phyloP scores from a whole-genome alignment of 2,329 filamentous ascomycete species.

The Xylaria sp. region DNA sequence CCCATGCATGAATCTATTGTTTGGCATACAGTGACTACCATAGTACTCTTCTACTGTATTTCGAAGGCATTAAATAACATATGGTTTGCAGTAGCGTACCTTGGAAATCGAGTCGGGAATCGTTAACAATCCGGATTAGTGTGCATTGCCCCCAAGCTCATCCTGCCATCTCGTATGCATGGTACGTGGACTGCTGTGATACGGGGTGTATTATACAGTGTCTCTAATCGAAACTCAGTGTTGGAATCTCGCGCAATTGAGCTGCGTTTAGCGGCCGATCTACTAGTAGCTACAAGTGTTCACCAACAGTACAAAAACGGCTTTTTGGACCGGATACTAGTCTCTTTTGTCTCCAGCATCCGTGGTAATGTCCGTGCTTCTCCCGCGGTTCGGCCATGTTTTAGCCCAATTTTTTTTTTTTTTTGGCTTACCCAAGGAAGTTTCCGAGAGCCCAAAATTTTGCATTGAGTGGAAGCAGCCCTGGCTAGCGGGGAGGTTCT shows the following conservation, averaged over 20 bases:
- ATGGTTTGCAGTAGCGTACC: not conserved
- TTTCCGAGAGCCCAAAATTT: slow-evolving; percentile 17
- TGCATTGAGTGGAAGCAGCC: slow-evolving; percentile 13
- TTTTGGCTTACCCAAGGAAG: not conserved
- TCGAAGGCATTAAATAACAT: not conserved
- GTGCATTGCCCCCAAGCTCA: not conserved
- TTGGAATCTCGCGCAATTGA: not conserved
- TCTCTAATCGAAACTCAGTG: not conserved
- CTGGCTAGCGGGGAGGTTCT: not conserved
- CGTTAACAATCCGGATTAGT: not conserved
- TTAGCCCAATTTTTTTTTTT: not conserved
- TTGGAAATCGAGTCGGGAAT: not conserved
- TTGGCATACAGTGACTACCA: not conserved
- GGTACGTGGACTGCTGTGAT: not conserved
- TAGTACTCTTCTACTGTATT: not conserved
- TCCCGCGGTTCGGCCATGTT: slow-evolving; percentile 6
- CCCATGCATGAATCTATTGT: slow-evolving; percentile 7
- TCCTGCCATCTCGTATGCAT: slow-evolving; percentile 6
- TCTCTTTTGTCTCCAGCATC: slow-evolving; percentile 12
- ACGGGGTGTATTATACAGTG: not conserved
- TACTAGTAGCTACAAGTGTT: slow-evolving; percentile 10
- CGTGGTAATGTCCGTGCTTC: slow-evolving; percentile 7
- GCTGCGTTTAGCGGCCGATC: not conserved
- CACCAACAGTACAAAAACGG: slow-evolving; percentile 14
- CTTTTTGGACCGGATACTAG: slow-evolving; percentile 14